These are phyloP conservation scores for Psidium guajava DNA, from an alignment of 345 rosid species.

Conservation along the genomic window DNA sequence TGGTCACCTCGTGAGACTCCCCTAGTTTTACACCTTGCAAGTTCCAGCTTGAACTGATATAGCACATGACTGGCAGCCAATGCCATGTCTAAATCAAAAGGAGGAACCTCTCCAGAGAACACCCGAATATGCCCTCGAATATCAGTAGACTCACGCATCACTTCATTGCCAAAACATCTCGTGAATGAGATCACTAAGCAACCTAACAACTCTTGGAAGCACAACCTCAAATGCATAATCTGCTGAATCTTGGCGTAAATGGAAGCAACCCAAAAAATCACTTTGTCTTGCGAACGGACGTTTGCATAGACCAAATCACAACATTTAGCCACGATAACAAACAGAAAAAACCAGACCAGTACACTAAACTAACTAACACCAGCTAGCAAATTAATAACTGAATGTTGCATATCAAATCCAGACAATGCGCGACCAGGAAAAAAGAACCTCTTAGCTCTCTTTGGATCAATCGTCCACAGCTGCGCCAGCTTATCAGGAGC, in stretches of 20 bases:
- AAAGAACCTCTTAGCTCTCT: conserved; percentile 81
- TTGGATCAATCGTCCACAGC: conserved; percentile 84
- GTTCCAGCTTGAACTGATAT: background rate
- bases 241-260: background rate
- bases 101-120: background rate
- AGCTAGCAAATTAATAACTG: background rate
- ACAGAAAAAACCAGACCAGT: background rate
- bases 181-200: background rate
- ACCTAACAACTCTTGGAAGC: background rate
- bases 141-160: background rate
- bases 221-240: background rate
- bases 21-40: background rate
- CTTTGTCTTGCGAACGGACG: background rate
- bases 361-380: background rate
- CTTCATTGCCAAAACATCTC: background rate
- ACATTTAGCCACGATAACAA: background rate
- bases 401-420: background rate
- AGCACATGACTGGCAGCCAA: background rate
- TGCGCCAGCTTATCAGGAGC: conserved; percentile 91
- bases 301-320: background rate
- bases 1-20: background rate
- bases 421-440: background rate
- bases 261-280: background rate
- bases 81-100: background rate
- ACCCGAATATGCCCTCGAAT: background rate